Evolutionary conservation across 768 basidiomycete species (phyloP), one percentile per base, ranked within the genome.

Genomic region (Lanmaoa pseudosensibilis): DNA sequence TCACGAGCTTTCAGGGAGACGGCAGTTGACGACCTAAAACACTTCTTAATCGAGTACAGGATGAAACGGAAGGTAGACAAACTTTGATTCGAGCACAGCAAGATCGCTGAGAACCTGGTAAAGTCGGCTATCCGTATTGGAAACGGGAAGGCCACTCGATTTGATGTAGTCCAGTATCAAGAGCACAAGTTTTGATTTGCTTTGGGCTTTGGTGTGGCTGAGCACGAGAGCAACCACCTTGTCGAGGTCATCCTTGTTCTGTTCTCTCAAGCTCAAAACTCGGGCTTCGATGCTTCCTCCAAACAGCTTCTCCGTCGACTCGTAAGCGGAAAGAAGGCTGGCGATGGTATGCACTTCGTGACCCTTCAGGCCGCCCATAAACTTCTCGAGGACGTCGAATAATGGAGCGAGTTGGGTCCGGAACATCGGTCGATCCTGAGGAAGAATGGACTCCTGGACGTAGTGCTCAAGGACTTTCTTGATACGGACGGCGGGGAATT

Each of bases 1-100:
- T 99, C 97, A 45, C 97, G 90, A 40, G 97, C 97, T 74, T 96
- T 98, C 60, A 99, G 75, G 3, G 95, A 83, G 36, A 98, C 95
- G 53, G 87, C 80, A 32, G 86, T 91, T n/a, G 95, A 96, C 7
- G 93, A 93, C 67, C 90, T 92, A 62, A 44, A 37, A 53, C 30
- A 55, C 3, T 6, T n/a, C 3, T 67, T 21, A 69, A 34, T 33
- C 37, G 23, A 40, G 18, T 0, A 19, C 46, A 30, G 46, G 32
- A 52, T 33, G 44, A 25, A 33, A 46, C 15, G 5, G 18, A 37
- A 47, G 2, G 19, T 19, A 7, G 19, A 77, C 87, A 36, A 66
- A 90, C 88, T 94, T 90, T 46, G 92, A 88, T 74, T 98, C 96
- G 36, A 98, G 81, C 33, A 83, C 82, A 50, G 95, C 92, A 38